Conservation (phyloP, 495 filamentous ascomycete genomes). For the Hypoxylon intermedium region DNA sequence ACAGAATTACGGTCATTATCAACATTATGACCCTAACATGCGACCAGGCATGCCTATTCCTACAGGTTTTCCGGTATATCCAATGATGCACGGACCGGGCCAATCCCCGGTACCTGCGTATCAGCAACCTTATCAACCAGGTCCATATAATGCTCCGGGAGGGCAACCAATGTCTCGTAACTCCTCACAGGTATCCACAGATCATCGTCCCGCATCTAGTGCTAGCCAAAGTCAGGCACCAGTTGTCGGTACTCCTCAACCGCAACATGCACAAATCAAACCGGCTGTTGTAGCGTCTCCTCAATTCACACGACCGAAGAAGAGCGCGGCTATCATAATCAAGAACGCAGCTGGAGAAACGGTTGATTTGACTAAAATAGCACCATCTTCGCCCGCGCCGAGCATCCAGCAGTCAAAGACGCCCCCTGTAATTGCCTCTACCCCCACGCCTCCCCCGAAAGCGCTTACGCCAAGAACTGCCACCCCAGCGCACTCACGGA, state of each 20-base stretch:
- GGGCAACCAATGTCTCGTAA: constrained; percentile 79
- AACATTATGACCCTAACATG: constrained; percentile 41
- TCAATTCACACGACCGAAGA: constrained; percentile 66
- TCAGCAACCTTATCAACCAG: constrained; percentile 58
- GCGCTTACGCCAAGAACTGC: constrained; percentile 49
- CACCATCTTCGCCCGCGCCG: constrained; percentile 54
- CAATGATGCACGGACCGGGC: constrained; percentile 57
- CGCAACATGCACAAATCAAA: constrained; percentile 65
- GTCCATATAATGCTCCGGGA: constrained; percentile 61
- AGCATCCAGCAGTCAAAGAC: constrained; percentile 59
- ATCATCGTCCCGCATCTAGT: constrained; percentile 80
- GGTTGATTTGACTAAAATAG: constrained; percentile 52
- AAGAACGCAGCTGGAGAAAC: constrained; percentile 75
- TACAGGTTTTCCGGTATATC: constrained; percentile 56
- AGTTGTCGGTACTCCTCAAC: constrained; percentile 51
- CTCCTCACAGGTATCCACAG: constrained; percentile 76
- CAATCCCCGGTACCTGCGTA: constrained; percentile 54
- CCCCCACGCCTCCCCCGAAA: constrained; percentile 61
- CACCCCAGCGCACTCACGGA: constrained; percentile 54
- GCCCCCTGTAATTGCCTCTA: constrained; percentile 59
- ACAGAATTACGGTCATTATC: constrained; percentile 57
- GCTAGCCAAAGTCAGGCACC: constrained; percentile 66
- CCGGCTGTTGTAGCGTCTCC: constrained; percentile 66
- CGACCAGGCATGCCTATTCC: constrained; percentile 43
- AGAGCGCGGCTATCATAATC: constrained; percentile 75